phyloP scores from a whole-genome alignment of 2,329 filamentous ascomycete genomes.

The Sporothrix variecibatus region DNA sequence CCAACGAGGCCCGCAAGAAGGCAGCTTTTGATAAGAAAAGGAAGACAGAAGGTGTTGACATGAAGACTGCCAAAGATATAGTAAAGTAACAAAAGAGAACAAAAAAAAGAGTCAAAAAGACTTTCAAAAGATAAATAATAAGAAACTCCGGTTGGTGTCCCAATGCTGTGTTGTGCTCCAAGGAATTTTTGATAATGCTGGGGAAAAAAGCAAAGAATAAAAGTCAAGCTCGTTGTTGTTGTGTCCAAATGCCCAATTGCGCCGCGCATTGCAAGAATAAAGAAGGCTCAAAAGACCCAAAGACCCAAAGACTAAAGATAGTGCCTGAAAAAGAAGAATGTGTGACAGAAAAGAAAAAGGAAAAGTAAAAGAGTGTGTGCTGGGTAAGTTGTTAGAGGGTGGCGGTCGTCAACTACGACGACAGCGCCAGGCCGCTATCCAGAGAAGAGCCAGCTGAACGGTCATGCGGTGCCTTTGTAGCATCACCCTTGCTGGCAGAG shows the following conservation, averaged over 20 bases:
- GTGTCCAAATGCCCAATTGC: slow-evolving; percentile 21
- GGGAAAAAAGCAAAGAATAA: background rate
- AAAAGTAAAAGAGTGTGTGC: background rate
- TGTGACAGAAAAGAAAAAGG: background rate
- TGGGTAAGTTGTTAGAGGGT: background rate
- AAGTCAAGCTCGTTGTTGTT: slow-evolving; percentile 5
- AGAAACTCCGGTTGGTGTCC: slow-evolving; percentile 8
- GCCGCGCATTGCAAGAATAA: slow-evolving; percentile 17
- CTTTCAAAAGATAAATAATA: background rate
- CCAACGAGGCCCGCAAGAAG: background rate
- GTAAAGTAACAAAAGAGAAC: slow-evolving; percentile 1
- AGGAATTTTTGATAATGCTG: slow-evolving; percentile 16
- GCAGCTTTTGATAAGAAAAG: slow-evolving; percentile 1
- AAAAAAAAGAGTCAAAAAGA: background rate
- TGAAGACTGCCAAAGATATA: background rate
- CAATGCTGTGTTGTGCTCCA: slow-evolving; percentile 19
- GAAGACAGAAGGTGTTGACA: background rate
- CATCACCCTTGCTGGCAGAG: background rate
- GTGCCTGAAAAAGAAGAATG: background rate
- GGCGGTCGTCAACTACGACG: slow-evolving; percentile 20
- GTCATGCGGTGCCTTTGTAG: slow-evolving; percentile 16
- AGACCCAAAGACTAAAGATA: background rate
- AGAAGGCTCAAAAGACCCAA: background rate
- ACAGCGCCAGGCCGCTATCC: slow-evolving; percentile 36
- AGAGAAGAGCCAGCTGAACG: slow-evolving; percentile 32